Percentiles rank a stretch among this genome's conserved stretches.
These are phyloP conservation scores for Spergularia azorica DNA, from an alignment of 179 eudicot genomes.

Conservation along the genomic window DNA sequence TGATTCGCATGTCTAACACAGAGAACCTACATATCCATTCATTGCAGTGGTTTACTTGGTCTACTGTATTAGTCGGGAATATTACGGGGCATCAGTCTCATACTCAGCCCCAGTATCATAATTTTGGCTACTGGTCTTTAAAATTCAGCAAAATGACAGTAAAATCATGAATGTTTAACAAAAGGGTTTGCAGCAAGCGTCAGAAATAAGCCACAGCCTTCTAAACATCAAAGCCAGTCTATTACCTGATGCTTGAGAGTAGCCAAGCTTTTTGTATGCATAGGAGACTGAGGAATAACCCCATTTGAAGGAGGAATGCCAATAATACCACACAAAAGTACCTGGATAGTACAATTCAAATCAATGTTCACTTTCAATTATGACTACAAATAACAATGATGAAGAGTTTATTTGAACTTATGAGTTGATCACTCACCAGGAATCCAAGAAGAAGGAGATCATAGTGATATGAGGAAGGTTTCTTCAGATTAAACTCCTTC, in stretches of 20 bases:
- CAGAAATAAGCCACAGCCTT: too few relatives aligned
- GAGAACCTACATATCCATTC: neutral
- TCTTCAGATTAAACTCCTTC: slow-evolving; percentile 87
- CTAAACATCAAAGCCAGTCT: neutral
- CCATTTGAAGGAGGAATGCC: slow-evolving; percentile 99
- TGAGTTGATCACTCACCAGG: slow-evolving; percentile 47
- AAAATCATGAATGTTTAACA: neutral
- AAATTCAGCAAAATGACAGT: neutral
- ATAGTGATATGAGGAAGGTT: slow-evolving; percentile 92
- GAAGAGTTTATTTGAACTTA: slow-evolving; percentile 5
- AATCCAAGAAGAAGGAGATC: slow-evolving; percentile 95
- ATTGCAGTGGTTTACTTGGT: neutral
- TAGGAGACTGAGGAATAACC: slow-evolving; percentile 98
- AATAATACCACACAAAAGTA: slow-evolving; percentile 79
- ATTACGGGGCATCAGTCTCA: neutral
- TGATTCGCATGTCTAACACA: neutral
- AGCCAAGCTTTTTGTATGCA: slow-evolving; percentile 98
- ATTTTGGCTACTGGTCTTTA: neutral
- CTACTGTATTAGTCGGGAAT: neutral
- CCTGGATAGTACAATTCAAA: slow-evolving; percentile 41
- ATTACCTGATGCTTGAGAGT: slow-evolving; percentile 96
- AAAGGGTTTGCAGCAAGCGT: neutral
- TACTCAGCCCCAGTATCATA: neutral
- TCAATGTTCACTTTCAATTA: neutral
- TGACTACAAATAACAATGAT: neutral